These are phyloP conservation scores for Zalerion maritima DNA, from an alignment of 495 filamentous ascomycete genomes.

Conservation along the genomic window DNA sequence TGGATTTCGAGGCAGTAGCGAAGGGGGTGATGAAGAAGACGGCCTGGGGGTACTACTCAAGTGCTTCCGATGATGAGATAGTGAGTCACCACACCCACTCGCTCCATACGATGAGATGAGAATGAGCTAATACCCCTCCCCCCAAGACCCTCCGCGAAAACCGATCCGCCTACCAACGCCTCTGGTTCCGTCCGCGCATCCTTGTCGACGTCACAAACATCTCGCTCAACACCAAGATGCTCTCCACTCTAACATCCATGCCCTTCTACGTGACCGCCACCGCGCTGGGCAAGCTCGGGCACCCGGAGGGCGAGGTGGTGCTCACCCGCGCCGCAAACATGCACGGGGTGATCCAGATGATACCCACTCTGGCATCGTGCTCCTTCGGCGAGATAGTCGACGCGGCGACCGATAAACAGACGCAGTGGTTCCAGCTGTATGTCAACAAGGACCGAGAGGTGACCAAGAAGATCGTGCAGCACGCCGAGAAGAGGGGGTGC, in stretches of 20 bases:
- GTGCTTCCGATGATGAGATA: constrained; percentile 93
- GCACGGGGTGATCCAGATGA: constrained; percentile 91
- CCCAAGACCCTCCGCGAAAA: constrained; percentile 90
- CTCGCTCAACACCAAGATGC: constrained; percentile 78
- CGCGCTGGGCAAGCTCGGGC: constrained; percentile 78
- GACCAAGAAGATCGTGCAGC: constrained; percentile 76
- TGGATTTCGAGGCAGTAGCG: constrained; percentile 91
- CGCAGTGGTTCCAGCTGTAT: constrained; percentile 96
- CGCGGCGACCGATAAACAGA: constrained; percentile 62
- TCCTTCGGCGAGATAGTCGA: constrained; percentile 95
- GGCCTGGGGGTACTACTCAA: constrained; percentile 94
- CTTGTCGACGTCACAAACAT: constrained; percentile 78
- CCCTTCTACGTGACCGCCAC: constrained; percentile 92
- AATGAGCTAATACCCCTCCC: constrained; percentile 1
- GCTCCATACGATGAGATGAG: neutral
- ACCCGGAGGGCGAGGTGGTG: constrained; percentile 83
- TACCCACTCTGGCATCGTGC: constrained; percentile 93
- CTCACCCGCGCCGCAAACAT: constrained; percentile 67
- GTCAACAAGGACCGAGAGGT: constrained; percentile 94
- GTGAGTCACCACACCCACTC: constrained; percentile 32
- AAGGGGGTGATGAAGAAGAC: constrained; percentile 81
- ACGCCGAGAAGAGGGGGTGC: constrained; percentile 85
- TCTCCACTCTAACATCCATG: constrained; percentile 65
- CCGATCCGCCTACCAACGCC: constrained; percentile 87
- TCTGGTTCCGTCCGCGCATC: constrained; percentile 87